These are phyloP conservation scores for Vigna nakashimae DNA, from an alignment of 306 rosid species.

Conservation along the genomic window DNA sequence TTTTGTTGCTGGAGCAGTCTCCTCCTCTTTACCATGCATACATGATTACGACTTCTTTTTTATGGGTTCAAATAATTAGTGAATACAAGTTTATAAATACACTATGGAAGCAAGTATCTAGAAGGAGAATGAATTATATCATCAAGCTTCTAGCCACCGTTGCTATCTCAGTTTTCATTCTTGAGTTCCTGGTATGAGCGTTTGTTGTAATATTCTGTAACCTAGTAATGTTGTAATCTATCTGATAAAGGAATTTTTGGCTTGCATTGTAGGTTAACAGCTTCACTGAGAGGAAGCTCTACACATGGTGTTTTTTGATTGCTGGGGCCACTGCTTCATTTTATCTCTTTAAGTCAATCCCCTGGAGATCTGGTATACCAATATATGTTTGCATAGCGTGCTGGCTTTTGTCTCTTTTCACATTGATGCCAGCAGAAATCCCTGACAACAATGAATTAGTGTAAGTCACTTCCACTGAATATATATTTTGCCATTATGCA, in stretches of 20 bases:
- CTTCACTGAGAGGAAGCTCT: slow-evolving; percentile 88
- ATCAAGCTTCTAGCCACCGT: slow-evolving; percentile 60
- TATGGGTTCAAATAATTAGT: slow-evolving; percentile 78
- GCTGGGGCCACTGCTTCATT: slow-evolving; percentile 62
- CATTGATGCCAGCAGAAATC: slow-evolving; percentile 97
- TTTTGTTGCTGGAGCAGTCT: slow-evolving; percentile 78
- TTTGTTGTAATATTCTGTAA: slow-evolving; percentile 38
- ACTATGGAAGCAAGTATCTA: slow-evolving; percentile 70
- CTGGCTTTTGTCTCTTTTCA: slow-evolving; percentile 82
- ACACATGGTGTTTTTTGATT: slow-evolving; percentile 78
- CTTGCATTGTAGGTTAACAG: slow-evolving; percentile 71
- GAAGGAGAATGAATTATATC: slow-evolving; percentile 60
- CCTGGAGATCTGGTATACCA: slow-evolving; percentile 85
- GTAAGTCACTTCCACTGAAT: slow-evolving; percentile 57
- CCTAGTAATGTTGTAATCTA: slow-evolving; percentile 38
- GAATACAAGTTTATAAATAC: slow-evolving; percentile 72
- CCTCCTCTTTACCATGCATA: slow-evolving; percentile 93
- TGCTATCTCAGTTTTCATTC: slow-evolving; percentile 66
- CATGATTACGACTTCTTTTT: slow-evolving; percentile 69
- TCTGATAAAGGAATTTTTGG: slow-evolving; percentile 45
- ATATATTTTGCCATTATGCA: slow-evolving; percentile 29
- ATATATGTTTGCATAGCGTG: slow-evolving; percentile 69
- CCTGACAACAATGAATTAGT: slow-evolving; percentile 84
- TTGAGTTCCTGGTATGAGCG: slow-evolving; percentile 80
- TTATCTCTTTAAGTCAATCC: slow-evolving; percentile 63